Base-by-base conservation (phyloP, 169 alveolate genomes). In the Eimeria sp. region DNA sequence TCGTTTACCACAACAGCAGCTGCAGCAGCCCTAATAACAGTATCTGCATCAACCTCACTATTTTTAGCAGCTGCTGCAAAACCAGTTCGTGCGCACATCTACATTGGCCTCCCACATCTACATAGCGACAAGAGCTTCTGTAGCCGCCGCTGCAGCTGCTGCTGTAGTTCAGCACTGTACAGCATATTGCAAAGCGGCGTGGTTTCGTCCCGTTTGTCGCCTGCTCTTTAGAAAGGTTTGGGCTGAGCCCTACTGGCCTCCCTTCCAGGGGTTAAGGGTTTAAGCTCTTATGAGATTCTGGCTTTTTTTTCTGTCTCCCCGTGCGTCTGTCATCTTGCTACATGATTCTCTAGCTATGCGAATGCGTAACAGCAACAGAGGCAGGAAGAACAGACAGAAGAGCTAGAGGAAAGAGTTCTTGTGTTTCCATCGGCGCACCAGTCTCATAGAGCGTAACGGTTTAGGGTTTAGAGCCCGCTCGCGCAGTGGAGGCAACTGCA, bases 401-500 rank as follows among this genome's bases (percentile, higher is more conserved):
- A 64, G 74, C 16, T 64, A 23, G n/a, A 27, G 3, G 74, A n/a
- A 37, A 72, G 83, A 33, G n/a, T 30, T 16, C 54, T n/a, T 6
- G 52, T 40, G 9, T 1, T 37, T 71, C 49, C 18, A 23, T 66
- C 78, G 78, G 40, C 23, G 52, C 68, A 20, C 68, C 30, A 14
- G 68, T n/a, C 68, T 8, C 68, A n/a, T 71, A 37, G 9, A 13
- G 20, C 8, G 54, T 72, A 72, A 33, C 2, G 13, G 14, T 72
- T 9, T 20, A n/a, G 6, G 6, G 68, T 49, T 18, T 83, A 83
- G 33, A 83, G 90, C 30, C 90, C 90, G 33, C 74, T n/a, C 0
- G 90, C 76, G 58, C 90, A 83, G 76, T 83, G 66, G 58, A 11
- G 58, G 76, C 90, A 83, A 33, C 60, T 83, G 90, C 90, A 83